Evolutionary conservation across 2,329 filamentous ascomycete species (phyloP).

Genomic region (Monascus ruber): DNA sequence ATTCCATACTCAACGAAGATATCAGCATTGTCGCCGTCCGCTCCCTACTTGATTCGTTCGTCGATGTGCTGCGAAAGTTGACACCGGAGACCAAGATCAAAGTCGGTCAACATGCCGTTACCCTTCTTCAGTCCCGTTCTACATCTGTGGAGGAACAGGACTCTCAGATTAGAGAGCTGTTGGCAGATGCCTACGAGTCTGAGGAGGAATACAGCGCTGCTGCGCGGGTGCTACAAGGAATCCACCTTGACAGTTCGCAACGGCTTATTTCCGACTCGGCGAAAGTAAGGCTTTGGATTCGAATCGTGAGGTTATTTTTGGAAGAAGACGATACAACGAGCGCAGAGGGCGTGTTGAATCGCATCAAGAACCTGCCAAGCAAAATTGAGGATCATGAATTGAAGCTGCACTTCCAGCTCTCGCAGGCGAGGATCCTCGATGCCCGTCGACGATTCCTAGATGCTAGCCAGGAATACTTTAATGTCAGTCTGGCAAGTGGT

Average conservation of each 20-base stretch:
- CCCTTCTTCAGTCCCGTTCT: conserved; percentile 53
- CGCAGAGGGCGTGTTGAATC: conserved; percentile 82
- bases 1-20: conserved; percentile 57
- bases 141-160: conserved; percentile 77
- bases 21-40: conserved; percentile 68
- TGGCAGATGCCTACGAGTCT: conserved; percentile 72
- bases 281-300: conserved; percentile 78
- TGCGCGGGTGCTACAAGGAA: conserved; percentile 66
- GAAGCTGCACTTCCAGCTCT: conserved; percentile 76
- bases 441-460: conserved; percentile 81
- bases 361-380: conserved; percentile 82
- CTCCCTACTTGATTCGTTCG: conserved; percentile 58
- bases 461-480: conserved; percentile 78
- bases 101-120: conserved; percentile 63
- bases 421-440: conserved; percentile 86
- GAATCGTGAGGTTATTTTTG: conserved; percentile 86
- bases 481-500: conserved; percentile 63
- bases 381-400: conserved; percentile 62
- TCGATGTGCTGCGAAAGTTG: conserved; percentile 48
- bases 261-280: conserved; percentile 71
- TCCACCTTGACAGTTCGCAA: conserved; percentile 81
- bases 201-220: conserved; percentile 72
- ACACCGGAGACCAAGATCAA: conserved; percentile 55
- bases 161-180: conserved; percentile 63
- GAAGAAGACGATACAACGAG: conserved; percentile 83